These are phyloP conservation scores for Rutstroemia sp. DNA, from an alignment of 2,329 filamentous ascomycete genomes.

Conservation along the genomic window DNA sequence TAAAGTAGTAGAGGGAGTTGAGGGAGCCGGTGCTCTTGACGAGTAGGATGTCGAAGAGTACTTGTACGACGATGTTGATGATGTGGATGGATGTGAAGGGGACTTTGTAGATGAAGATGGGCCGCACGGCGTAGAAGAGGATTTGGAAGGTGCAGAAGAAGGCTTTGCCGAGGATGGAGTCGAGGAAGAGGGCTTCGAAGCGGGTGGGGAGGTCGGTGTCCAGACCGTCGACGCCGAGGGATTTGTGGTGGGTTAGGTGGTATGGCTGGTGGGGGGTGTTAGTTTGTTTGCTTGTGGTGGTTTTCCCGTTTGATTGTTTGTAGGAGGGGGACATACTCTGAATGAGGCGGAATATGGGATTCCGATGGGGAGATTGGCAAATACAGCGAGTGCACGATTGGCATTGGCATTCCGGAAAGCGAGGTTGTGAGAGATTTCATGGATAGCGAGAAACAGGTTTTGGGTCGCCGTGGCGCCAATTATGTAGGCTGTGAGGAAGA, in stretches of 20 bases:
- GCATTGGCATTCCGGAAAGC: constrained; percentile 75
- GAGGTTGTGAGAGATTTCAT: constrained; percentile 97
- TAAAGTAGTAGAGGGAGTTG: constrained; percentile 70
- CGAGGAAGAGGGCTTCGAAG: constrained; percentile 83
- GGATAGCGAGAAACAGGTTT: constrained; percentile 96
- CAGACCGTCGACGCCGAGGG: constrained; percentile 88
- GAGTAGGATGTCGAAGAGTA: constrained; percentile 68
- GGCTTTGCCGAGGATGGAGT: constrained; percentile 91
- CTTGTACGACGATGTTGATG: constrained; percentile 71
- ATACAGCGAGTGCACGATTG: constrained; percentile 82
- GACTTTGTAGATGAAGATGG: constrained; percentile 87
- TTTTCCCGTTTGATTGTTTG: not conserved
- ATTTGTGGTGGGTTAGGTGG: constrained; percentile 98
- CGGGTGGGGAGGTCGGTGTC: constrained; percentile 94
- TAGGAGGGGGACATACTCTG: constrained; percentile 50
- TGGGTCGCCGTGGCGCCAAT: constrained; percentile 95
- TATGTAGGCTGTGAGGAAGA: constrained; percentile 82
- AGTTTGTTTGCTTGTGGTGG: not conserved
- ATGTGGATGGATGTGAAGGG: constrained; percentile 80
- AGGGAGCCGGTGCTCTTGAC: constrained; percentile 47
- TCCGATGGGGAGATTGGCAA: constrained; percentile 93
- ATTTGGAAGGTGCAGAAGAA: constrained; percentile 99
- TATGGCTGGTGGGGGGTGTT: constrained; percentile 57
- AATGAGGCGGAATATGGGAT: constrained; percentile 96
- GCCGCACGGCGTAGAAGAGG: constrained; percentile 93